Conservation (phyloP, 2,329 filamentous ascomycete species). For the Penicillium sclerotigenum region DNA sequence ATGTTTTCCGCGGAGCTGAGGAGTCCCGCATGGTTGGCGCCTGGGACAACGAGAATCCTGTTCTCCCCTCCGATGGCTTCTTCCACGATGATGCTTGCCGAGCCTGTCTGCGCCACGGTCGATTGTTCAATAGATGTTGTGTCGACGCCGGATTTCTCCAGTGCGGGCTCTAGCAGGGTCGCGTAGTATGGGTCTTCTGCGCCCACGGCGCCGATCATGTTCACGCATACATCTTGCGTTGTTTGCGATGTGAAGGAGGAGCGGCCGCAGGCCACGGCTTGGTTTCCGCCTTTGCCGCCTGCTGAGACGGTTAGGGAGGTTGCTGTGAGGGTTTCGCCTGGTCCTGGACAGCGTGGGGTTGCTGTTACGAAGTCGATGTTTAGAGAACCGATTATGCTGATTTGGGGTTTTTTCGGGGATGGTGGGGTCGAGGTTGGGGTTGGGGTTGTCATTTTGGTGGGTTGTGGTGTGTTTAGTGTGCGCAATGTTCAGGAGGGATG, state of each 20-base stretch:
- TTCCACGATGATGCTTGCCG: slow-evolving; percentile 70
- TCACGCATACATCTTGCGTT: slow-evolving; percentile 50
- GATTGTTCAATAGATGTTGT: slow-evolving; percentile 50
- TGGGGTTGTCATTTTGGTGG: slow-evolving; percentile 10
- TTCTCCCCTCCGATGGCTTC: slow-evolving; percentile 61
- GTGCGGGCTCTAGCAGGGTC: slow-evolving; percentile 50
- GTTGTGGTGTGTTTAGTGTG: neutral
- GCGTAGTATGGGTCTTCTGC: slow-evolving; percentile 58
- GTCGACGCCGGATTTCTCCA: slow-evolving; percentile 59
- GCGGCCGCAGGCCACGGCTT: slow-evolving; percentile 22
- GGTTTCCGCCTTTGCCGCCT: slow-evolving; percentile 24
- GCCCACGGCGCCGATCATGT: slow-evolving; percentile 69
- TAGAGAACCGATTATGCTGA: slow-evolving; percentile 79
- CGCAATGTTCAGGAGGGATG: neutral
- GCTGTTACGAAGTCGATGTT: slow-evolving; percentile 86
- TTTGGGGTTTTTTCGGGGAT: slow-evolving; percentile 34
- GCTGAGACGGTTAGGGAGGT: slow-evolving; percentile 66
- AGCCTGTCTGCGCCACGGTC: slow-evolving; percentile 39
- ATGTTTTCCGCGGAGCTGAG: slow-evolving; percentile 32
- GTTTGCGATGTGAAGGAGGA: slow-evolving; percentile 14
- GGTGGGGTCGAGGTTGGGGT: neutral
- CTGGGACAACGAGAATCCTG: slow-evolving; percentile 65
- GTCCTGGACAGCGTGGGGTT: slow-evolving; percentile 71
- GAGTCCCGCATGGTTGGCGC: slow-evolving; percentile 56
- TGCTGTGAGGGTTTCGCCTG: slow-evolving; percentile 79